Conservation (phyloP, 768 basidiomycete genomes). For the Gloeopeniophorella convolvens region DNA sequence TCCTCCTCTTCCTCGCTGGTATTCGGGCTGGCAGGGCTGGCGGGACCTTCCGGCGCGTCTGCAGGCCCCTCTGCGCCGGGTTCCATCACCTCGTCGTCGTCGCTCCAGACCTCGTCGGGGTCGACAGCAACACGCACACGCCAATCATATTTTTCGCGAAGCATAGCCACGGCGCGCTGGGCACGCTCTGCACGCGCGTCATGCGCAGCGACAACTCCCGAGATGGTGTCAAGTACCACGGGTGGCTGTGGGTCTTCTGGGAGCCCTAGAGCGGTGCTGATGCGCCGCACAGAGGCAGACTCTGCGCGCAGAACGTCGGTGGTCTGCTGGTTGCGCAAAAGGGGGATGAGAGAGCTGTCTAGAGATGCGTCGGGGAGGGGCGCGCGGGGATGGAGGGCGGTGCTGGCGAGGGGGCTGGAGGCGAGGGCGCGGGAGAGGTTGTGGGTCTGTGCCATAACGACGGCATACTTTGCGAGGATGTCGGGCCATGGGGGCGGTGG, state of each 20-base stretch:
- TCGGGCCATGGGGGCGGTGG: constrained; percentile 68
- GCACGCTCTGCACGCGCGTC: constrained; percentile 74
- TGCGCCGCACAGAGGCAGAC: constrained; percentile 62
- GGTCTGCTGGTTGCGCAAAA: constrained; percentile 76
- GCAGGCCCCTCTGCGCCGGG: constrained; percentile 44
- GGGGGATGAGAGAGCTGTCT: constrained; percentile 65
- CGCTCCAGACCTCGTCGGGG: constrained; percentile 57
- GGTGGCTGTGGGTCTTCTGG: constrained; percentile 35
- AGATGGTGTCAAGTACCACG: constrained; percentile 28
- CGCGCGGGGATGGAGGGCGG: constrained; percentile 59
- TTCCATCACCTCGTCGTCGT: constrained; percentile 65
- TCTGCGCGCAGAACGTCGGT: constrained; percentile 68
- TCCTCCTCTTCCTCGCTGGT: constrained; percentile 21
- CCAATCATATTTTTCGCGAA: constrained; percentile 79
- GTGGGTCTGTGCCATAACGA: constrained; percentile 77
- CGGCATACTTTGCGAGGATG: constrained; percentile 78
- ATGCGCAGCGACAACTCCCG: constrained; percentile 51
- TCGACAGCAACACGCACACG: constrained; percentile 74
- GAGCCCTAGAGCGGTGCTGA: constrained; percentile 43
- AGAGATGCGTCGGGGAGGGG: constrained; percentile 58
- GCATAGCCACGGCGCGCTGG: constrained; percentile 69
- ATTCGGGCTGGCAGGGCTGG: constrained; percentile 25
- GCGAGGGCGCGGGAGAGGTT: constrained; percentile 63
- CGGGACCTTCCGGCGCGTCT: constrained; percentile 71
- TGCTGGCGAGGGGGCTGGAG: constrained; percentile 52